These are phyloP conservation scores for Ostreobium quekettii DNA, from an alignment of 139 green algal species.

Conservation along the genomic window DNA sequence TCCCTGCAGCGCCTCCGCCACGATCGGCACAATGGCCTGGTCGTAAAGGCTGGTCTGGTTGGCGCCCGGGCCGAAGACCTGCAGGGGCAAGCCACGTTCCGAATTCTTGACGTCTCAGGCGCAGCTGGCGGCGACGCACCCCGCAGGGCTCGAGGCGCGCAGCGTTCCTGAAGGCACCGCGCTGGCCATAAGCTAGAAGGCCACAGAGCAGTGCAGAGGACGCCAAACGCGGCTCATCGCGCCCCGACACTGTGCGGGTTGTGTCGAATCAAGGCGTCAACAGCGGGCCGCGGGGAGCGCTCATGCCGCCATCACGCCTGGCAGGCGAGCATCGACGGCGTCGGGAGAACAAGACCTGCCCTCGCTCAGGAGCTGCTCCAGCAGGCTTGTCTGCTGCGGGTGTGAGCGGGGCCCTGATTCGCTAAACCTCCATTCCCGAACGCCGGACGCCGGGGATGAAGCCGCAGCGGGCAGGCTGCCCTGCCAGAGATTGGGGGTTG, in stretches of 20 bases:
- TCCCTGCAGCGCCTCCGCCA: constrained; percentile 88
- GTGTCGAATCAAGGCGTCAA: too few species aligned
- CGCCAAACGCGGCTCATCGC: neutral
- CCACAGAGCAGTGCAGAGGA: neutral
- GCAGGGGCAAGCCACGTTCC: constrained; percentile 4
- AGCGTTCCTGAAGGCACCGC: neutral
- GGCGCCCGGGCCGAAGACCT: constrained; percentile 79
- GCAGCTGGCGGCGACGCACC: neutral
- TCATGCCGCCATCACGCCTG: too few species aligned
- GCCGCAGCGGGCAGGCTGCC: neutral
- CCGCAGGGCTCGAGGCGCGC: neutral
- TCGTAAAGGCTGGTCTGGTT: constrained; percentile 82
- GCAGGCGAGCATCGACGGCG: too few species aligned
- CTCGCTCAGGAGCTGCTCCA: neutral
- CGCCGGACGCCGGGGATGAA: too few species aligned
- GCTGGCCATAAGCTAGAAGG: neutral
- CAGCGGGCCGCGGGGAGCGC: too few species aligned
- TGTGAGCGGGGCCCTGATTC: neutral
- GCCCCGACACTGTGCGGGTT: neutral
- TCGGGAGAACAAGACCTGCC: too few species aligned
- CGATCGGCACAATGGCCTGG: constrained; percentile 76
- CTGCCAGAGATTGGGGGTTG: neutral
- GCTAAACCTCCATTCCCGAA: neutral
- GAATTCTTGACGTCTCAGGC: neutral
- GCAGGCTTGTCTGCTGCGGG: neutral